Evolutionary conservation across 1,284 basidiomycete genomes (phyloP).

Genomic region (Serendipita sp.): DNA sequence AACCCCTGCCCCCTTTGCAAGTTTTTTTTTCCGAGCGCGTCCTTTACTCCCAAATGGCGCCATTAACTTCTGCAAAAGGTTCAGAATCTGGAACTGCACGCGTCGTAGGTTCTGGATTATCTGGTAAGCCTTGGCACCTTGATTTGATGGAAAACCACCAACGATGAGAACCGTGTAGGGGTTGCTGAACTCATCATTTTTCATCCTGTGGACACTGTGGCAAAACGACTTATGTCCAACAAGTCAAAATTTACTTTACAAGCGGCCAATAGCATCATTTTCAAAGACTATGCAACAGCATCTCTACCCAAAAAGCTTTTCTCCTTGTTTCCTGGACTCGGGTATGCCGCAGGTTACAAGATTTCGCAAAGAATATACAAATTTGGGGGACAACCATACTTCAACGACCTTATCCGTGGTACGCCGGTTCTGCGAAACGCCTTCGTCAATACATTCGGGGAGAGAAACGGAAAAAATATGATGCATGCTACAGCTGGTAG

Average conservation of each 20-base stretch:
- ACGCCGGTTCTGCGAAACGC: slow-evolving; percentile 51
- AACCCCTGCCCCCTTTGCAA: background rate
- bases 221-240: slow-evolving; percentile 97
- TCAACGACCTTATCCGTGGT: slow-evolving; percentile 74
- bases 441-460: slow-evolving; percentile 82
- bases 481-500: slow-evolving; percentile 93
- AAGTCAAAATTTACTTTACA: slow-evolving; percentile 56
- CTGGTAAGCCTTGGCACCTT: slow-evolving; percentile 41
- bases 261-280: slow-evolving; percentile 65
- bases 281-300: slow-evolving; percentile 71
- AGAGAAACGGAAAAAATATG: slow-evolving; percentile 89
- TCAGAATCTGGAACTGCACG: slow-evolving; percentile 86
- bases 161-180: slow-evolving; percentile 34
- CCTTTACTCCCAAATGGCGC: slow-evolving; percentile 6
- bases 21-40: background rate
- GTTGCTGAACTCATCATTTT: slow-evolving; percentile 88
- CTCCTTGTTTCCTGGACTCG: slow-evolving; percentile 93
- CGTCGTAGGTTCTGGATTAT: slow-evolving; percentile 82
- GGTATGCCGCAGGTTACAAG: slow-evolving; percentile 98
- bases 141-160: background rate
- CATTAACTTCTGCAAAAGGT: slow-evolving; percentile 43
- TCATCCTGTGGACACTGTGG: slow-evolving; percentile 89
- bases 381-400: slow-evolving; percentile 97
- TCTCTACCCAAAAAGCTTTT: slow-evolving; percentile 59
- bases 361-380: slow-evolving; percentile 89